Evolutionary conservation across 257 asterid species (phyloP).

Genomic region (Rhazya stricta): DNA sequence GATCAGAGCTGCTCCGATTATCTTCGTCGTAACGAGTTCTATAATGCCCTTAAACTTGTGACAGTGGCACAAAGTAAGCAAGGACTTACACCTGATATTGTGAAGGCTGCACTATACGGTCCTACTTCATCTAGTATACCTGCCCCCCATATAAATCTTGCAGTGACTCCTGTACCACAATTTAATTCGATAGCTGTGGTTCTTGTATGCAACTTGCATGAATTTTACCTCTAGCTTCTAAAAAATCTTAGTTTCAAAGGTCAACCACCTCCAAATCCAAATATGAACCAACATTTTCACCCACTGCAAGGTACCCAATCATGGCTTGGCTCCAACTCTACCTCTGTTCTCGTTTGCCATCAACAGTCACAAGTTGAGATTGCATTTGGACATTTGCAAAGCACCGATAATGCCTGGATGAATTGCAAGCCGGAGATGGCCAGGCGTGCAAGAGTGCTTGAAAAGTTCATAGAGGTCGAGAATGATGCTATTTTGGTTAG

Average conservation of each 20-base stretch:
- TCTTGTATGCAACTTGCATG: conserved; percentile 43
- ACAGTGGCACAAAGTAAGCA: conserved; percentile 97
- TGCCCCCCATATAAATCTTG: conserved; percentile 68
- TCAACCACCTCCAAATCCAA: conserved; percentile 36
- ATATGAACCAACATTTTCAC: conserved; percentile 56
- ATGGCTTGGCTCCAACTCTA: too few species aligned
- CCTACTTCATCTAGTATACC: conserved; percentile 92
- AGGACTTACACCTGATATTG: conserved; percentile 85
- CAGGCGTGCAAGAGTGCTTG: too few species aligned
- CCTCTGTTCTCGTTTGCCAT: too few species aligned
- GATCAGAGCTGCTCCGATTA: conserved; percentile 71
- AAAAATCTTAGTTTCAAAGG: conserved; percentile 54
- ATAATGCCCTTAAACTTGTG: conserved; percentile 90
- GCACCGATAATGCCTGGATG: too few species aligned
- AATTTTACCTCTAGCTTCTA: conserved; percentile 33
- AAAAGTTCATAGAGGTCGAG: too few species aligned
- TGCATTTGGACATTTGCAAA: too few species aligned
- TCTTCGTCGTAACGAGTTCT: conserved; percentile 79
- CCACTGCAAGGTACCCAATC: conserved; percentile 50
- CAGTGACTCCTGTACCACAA: conserved; percentile 49
- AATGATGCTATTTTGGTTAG: too few species aligned
- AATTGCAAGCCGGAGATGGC: too few species aligned
- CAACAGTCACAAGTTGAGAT: too few species aligned
- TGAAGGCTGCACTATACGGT: conserved; percentile 82
- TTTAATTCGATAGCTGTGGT: conserved; percentile 40